These are phyloP conservation scores for Pseudogymnoascus sp. DNA, from an alignment of 2,329 filamentous ascomycete genomes.

Conservation along the genomic window DNA sequence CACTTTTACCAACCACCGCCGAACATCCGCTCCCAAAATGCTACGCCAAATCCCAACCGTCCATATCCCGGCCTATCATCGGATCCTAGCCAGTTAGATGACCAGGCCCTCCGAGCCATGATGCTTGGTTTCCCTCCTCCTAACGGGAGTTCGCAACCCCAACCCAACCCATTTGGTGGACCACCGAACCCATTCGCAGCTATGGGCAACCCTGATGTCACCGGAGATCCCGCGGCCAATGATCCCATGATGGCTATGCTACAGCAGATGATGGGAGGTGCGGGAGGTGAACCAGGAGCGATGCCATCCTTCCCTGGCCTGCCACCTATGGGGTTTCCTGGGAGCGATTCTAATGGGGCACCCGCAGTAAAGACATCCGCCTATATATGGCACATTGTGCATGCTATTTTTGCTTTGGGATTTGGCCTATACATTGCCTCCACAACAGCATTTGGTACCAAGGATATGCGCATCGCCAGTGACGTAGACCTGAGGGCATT, in stretches of 20 bases:
- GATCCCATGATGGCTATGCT: constrained; percentile 70
- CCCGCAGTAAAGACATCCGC: constrained; percentile 32
- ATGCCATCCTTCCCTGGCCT: constrained; percentile 34
- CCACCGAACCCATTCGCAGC: constrained; percentile 24
- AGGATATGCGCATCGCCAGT: constrained; percentile 41
- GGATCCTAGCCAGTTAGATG: constrained; percentile 34
- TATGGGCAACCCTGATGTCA: constrained; percentile 26
- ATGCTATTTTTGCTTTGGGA: constrained; percentile 62
- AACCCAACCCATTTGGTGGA: constrained; percentile 30
- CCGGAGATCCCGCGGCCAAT: constrained; percentile 28
- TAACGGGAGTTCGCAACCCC: constrained; percentile 25
- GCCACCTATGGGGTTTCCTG: constrained; percentile 32
- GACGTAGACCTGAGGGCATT: constrained; percentile 36
- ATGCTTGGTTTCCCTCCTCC: constrained; percentile 52
- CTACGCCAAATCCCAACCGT: constrained; percentile 24
- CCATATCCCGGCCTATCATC: constrained; percentile 17
- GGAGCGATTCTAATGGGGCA: constrained; percentile 23
- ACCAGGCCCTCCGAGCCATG: constrained; percentile 56
- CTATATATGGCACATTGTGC: constrained; percentile 64
- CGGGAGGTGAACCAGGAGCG: constrained; percentile 26
- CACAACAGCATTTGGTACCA: constrained; percentile 61
- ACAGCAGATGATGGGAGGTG: constrained; percentile 58
- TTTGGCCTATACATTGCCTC: constrained; percentile 65
- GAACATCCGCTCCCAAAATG: constrained; percentile 32
- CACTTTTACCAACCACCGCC: constrained; percentile 56